Evolutionary conservation across 164 flowering plant species (phyloP).

Genomic region (Cinnamomum chago): DNA sequence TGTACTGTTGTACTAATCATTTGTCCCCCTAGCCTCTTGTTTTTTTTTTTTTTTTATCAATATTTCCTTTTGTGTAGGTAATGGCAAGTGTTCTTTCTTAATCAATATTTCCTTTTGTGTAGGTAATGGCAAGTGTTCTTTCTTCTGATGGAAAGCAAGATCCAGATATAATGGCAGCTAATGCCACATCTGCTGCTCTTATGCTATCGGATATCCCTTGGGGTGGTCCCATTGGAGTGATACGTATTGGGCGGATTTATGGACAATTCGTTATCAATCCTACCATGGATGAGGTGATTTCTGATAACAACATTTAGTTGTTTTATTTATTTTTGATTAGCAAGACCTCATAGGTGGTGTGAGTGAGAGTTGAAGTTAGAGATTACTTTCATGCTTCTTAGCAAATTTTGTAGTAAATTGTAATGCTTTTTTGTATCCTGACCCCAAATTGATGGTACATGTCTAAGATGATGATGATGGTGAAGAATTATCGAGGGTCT

Average conservation of each 20-base stretch:
- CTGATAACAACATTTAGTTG: not conserved
- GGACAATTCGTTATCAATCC: conserved; percentile 84
- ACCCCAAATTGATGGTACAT: too few relatives aligned
- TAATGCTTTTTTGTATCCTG: too few relatives aligned
- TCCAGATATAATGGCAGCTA: conserved; percentile 97
- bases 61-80: conserved; percentile 39
- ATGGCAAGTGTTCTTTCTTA: conserved; percentile 83
- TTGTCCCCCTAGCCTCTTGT: not conserved
- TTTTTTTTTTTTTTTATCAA: not conserved
- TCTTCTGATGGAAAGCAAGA: conserved; percentile 98
- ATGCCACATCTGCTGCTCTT: conserved; percentile 99
- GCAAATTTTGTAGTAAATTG: too few relatives aligned
- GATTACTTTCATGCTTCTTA: too few relatives aligned
- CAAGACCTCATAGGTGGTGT: too few relatives aligned
- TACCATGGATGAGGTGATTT: conserved; percentile 85
- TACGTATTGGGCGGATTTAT: conserved; percentile 77
- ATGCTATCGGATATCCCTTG: conserved; percentile 98
- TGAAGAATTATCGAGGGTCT: too few relatives aligned
- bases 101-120: conserved; percentile 7
- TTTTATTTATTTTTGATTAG: not conserved
- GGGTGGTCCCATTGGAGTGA: conserved; percentile 93
- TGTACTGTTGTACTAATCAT: not conserved
- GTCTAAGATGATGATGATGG: too few relatives aligned
- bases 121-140: conserved; percentile 92
- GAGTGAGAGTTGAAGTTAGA: too few relatives aligned